phyloP scores from a whole-genome alignment of 257 asterid genomes.

The Solanum bukasovii region DNA sequence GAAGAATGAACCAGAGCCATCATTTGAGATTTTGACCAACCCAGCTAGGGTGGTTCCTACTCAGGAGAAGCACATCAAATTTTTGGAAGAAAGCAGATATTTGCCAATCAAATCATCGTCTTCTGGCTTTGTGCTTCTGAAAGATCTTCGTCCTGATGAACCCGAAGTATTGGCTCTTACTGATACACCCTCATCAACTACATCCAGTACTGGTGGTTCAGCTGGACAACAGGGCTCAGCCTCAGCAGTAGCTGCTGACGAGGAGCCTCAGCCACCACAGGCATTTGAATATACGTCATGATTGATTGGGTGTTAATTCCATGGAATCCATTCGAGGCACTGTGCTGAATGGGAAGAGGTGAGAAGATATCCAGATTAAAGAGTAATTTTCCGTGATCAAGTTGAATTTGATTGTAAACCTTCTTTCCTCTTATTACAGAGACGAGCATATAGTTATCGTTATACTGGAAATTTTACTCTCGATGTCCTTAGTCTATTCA shows the following conservation, averaged over 20 bases:
- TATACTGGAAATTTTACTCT: neutral
- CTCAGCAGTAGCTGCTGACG: constrained; percentile 79
- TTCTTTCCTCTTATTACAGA: neutral
- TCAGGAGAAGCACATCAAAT: constrained; percentile 73
- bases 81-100: constrained; percentile 74
- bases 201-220: constrained; percentile 39
- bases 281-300: constrained; percentile 69
- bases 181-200: constrained; percentile 53
- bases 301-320: neutral
- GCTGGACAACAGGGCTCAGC: constrained; percentile 44
- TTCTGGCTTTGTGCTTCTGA: constrained; percentile 81
- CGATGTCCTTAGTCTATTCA: neutral
- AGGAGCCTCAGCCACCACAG: constrained; percentile 91
- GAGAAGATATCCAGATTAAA: neutral
- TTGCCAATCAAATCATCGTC: constrained; percentile 74
- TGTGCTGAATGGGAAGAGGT: neutral
- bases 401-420: neutral
- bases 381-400: neutral
- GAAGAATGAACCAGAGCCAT: constrained; percentile 70
- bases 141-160: constrained; percentile 70
- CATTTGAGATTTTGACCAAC: constrained; percentile 67
- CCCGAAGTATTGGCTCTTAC: constrained; percentile 70
- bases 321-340: neutral
- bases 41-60: constrained; percentile 91
- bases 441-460: neutral